These are phyloP conservation scores for Oryza meridionalis DNA, from an alignment of 176 grass and related monocot species.

Conservation along the genomic window DNA sequence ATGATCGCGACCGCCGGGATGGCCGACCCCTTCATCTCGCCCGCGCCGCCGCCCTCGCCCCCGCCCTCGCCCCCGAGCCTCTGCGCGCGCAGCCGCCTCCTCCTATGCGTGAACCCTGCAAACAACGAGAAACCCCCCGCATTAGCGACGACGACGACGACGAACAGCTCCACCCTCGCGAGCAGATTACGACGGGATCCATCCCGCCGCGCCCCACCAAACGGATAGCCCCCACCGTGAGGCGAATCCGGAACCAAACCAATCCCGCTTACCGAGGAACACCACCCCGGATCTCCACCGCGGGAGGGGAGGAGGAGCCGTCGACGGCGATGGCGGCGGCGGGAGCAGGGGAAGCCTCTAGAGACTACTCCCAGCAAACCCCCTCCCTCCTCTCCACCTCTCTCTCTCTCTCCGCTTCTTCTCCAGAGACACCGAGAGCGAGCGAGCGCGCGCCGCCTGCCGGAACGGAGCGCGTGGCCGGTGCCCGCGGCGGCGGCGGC, in stretches of 20 bases:
- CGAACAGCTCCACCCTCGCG: background rate
- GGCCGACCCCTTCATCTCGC: conserved; percentile 74
- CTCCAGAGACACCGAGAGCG: background rate
- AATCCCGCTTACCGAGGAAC: conserved; percentile 13
- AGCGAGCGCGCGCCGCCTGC: background rate
- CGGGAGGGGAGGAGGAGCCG: background rate
- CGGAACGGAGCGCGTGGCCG: background rate
- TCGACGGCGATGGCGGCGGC: background rate
- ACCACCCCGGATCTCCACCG: background rate
- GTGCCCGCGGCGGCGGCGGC: background rate
- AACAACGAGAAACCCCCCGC: background rate
- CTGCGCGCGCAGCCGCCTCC: conserved; percentile 5
- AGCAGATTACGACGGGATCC: background rate
- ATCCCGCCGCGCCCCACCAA: background rate
- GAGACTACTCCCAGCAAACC: background rate
- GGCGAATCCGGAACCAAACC: background rate
- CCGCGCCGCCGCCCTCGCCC: background rate
- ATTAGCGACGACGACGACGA: background rate
- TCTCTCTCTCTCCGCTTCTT: background rate
- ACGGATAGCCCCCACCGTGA: background rate
- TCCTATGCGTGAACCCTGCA: background rate
- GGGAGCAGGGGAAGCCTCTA: background rate
- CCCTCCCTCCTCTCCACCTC: conserved; percentile 9
- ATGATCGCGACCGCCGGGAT: conserved; percentile 65
- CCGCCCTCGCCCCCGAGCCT: background rate